These are phyloP conservation scores for Talinum fruticosum DNA, from an alignment of 148 eudicot species.

Conservation along the genomic window DNA sequence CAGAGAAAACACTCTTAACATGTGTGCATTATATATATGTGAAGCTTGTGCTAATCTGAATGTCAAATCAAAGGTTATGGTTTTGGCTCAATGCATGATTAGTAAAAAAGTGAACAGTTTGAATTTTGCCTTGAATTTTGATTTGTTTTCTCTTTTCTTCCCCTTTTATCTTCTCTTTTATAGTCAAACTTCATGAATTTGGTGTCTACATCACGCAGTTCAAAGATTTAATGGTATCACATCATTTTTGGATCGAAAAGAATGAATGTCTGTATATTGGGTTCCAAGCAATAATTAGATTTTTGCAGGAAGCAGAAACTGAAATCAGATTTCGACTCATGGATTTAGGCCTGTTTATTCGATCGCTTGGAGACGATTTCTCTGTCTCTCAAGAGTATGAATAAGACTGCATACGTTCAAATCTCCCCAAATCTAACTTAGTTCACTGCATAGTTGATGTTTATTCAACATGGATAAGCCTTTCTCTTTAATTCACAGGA, in stretches of 20 bases:
- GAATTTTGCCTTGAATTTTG: slow-evolving; percentile 8
- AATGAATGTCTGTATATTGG: background rate
- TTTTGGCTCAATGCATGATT: slow-evolving; percentile 21
- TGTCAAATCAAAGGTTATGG: slow-evolving; percentile 11
- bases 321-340: background rate
- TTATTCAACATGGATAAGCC: background rate
- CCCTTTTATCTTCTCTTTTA: background rate
- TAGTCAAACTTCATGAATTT: slow-evolving; percentile 1
- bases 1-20: background rate
- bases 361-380: background rate
- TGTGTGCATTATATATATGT: background rate
- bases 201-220: slow-evolving; percentile 3
- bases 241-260: slow-evolving; percentile 7
- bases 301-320: background rate
- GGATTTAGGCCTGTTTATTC: background rate
- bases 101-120: slow-evolving; percentile 12
- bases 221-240: slow-evolving; percentile 2
- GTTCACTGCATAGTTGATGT: background rate
- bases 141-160: background rate
- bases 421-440: background rate
- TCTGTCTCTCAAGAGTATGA: background rate
- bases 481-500: background rate
- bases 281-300: background rate
- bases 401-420: background rate
- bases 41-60: slow-evolving; percentile 10